These are phyloP conservation scores for Eucalyptus dawsonii DNA, from an alignment of 345 rosid species.

Conservation along the genomic window DNA sequence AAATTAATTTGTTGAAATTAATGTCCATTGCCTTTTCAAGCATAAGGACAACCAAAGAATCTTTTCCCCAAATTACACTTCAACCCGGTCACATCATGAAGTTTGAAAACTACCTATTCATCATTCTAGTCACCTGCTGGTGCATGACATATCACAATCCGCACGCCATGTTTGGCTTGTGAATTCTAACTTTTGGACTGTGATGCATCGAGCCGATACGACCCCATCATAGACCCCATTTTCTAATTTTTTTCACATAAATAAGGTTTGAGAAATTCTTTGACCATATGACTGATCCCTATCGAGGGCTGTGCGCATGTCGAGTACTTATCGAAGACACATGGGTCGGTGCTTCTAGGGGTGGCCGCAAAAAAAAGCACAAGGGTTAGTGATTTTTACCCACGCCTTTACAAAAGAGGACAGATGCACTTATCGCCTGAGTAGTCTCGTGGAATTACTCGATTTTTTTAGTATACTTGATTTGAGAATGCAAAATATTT, in stretches of 20 bases:
- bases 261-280: neutral
- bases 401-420: neutral
- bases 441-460: neutral
- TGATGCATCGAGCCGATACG: neutral
- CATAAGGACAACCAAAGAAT: neutral
- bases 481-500: neutral
- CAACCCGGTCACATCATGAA: neutral
- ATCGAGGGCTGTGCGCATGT: neutral
- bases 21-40: neutral
- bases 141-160: neutral
- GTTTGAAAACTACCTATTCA: neutral
- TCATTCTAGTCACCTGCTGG: neutral
- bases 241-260: neutral
- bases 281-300: neutral
- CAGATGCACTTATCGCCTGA: neutral
- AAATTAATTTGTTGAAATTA: neutral
- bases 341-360: neutral
- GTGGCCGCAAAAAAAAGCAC: neutral
- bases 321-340: neutral
- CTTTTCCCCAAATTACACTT: neutral
- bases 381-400: neutral
- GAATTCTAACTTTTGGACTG: neutral
- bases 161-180: neutral
- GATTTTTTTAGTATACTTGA: neutral
- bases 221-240: neutral